Evolutionary conservation across 2,329 filamentous ascomycete genomes (phyloP).

Genomic region (Trichoderma breve): DNA sequence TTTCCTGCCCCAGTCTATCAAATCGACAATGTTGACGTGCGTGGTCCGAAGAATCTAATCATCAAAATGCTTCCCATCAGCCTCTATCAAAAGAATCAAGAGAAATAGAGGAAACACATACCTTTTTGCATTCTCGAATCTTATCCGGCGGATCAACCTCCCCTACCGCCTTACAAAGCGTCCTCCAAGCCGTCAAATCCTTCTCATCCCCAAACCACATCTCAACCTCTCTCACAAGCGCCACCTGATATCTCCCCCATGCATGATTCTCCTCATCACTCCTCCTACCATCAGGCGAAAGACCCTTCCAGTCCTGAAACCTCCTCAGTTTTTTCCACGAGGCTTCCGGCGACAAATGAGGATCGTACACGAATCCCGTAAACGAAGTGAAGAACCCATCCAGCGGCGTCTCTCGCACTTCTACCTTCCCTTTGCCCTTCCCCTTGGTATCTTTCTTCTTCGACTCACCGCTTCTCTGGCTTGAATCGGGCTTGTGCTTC

Average conservation of each 20-base stretch:
- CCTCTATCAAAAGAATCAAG: too few relatives aligned
- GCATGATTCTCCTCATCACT: neutral
- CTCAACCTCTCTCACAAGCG: neutral
- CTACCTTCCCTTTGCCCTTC: neutral
- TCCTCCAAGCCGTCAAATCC: neutral
- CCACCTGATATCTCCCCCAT: neutral
- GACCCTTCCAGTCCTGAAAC: neutral
- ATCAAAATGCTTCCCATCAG: neutral
- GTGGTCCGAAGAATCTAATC: neutral
- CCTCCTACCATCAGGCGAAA: neutral
- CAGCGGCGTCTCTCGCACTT: neutral
- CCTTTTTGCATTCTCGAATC: neutral
- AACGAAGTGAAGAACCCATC: slow-evolving; percentile 9
- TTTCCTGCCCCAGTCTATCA: neutral
- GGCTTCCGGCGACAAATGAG: neutral
- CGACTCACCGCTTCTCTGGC: too few relatives aligned
- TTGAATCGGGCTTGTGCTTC: neutral
- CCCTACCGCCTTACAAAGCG: neutral
- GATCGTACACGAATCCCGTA: neutral
- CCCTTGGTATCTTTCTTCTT: neutral
- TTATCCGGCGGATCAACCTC: neutral
- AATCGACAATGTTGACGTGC: slow-evolving; percentile 11
- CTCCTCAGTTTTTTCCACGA: neutral
- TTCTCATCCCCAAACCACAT: neutral
- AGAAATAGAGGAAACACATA: neutral